These are phyloP conservation scores for Colletotrichum chlorophyti DNA, from an alignment of 2,329 filamentous ascomycete species.

Conservation along the genomic window DNA sequence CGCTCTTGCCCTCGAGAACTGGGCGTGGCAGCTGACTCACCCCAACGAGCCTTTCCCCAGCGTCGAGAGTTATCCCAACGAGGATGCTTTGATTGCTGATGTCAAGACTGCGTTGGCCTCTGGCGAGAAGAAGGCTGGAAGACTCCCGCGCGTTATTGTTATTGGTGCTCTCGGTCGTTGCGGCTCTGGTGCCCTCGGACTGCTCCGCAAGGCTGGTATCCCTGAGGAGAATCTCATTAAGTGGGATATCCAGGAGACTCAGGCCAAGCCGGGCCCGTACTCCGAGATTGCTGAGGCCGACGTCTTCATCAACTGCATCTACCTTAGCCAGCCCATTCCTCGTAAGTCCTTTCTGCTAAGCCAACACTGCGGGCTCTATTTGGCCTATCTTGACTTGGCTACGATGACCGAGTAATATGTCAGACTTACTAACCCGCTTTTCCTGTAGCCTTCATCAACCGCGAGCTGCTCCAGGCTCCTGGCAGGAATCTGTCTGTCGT, in stretches of 20 bases:
- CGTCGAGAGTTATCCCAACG: constrained; percentile 75
- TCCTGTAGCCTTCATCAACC: constrained; percentile 70
- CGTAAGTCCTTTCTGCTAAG: constrained; percentile 9
- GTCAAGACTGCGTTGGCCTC: constrained; percentile 75
- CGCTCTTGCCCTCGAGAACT: constrained; percentile 78
- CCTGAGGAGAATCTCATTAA: too few species aligned
- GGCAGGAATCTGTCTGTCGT: constrained; percentile 79
- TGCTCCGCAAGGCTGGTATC: constrained; percentile 78
- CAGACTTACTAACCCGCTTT: constrained; percentile 51
- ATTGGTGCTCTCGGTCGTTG: constrained; percentile 88
- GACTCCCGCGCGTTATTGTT: constrained; percentile 76
- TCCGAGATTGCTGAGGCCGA: constrained; percentile 77
- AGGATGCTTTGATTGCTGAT: constrained; percentile 74
- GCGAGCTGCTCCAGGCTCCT: constrained; percentile 69
- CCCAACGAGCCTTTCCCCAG: constrained; percentile 71
- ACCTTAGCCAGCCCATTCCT: constrained; percentile 64
- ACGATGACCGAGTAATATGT: neutral
- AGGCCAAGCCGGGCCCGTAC: constrained; percentile 75
- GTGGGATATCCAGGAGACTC: constrained; percentile 82
- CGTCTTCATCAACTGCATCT: constrained; percentile 90
- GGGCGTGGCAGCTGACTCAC: constrained; percentile 82
- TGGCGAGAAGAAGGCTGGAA: constrained; percentile 71
- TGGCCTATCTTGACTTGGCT: too few species aligned
- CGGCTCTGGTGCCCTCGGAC: constrained; percentile 82
- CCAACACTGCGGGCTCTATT: too few species aligned